Conservation (phyloP, 1,284 basidiomycete genomes). For the Athelia psychrophila region DNA sequence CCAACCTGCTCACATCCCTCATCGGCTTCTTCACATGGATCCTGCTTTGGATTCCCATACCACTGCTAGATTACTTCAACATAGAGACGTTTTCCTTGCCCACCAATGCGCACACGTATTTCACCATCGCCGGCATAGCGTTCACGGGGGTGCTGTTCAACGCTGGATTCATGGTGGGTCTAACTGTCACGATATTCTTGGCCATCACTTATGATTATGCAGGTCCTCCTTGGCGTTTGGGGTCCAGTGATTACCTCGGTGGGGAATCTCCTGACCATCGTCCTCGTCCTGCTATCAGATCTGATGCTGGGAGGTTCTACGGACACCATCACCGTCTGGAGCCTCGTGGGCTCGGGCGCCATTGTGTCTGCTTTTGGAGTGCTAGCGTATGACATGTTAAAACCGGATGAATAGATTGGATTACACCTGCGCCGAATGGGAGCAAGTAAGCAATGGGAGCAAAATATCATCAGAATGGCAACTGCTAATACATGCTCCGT, state of each 20-base stretch:
- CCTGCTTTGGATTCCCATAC: constrained; percentile 71
- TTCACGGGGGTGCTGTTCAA: constrained; percentile 72
- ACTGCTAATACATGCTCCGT: constrained; percentile 91
- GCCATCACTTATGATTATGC: constrained; percentile 6
- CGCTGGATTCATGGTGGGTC: constrained; percentile 69
- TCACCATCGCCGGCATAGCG: constrained; percentile 61
- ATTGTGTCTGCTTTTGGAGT: constrained; percentile 75
- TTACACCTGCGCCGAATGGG: no score
- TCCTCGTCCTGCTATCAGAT: constrained; percentile 76
- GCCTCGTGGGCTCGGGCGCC: constrained; percentile 61
- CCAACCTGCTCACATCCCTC: constrained; percentile 68
- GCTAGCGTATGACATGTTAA: constrained; percentile 67
- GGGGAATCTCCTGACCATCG: constrained; percentile 80
- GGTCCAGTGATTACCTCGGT: constrained; percentile 85
- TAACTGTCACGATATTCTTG: constrained; percentile 1
- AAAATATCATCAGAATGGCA: no score
- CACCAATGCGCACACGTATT: constrained; percentile 33
- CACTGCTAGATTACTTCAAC: constrained; percentile 59
- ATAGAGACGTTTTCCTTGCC: constrained; percentile 64
- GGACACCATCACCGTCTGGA: constrained; percentile 58
- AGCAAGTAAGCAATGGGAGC: no score
- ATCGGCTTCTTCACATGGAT: constrained; percentile 66
- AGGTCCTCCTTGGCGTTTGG: constrained; percentile 80
- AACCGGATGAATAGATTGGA: constrained; percentile 8
- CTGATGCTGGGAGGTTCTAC: constrained; percentile 57